These are phyloP conservation scores for Syzygium aqueum DNA, from an alignment of 345 rosid genomes.

Conservation along the genomic window DNA sequence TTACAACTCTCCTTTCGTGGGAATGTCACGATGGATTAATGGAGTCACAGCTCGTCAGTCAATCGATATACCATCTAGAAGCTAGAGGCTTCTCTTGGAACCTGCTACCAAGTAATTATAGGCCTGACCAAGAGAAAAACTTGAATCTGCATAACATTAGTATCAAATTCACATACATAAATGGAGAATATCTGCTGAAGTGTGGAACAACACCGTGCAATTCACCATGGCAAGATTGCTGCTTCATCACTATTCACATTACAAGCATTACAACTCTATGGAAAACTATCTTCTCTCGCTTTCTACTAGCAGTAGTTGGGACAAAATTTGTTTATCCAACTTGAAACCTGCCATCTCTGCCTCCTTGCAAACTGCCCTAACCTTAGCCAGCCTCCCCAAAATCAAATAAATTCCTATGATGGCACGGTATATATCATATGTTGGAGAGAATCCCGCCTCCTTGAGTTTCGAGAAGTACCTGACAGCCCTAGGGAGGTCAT, in stretches of 20 bases:
- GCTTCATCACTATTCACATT: not conserved
- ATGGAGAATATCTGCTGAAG: not conserved
- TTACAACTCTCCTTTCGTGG: not conserved
- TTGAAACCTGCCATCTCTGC: slow-evolving; percentile 71
- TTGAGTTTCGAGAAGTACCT: slow-evolving; percentile 76
- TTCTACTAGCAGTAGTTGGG: slow-evolving; percentile 30
- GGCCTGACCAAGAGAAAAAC: not conserved
- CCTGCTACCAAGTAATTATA: not conserved
- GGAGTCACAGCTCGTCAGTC: not conserved
- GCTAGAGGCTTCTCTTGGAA: not conserved
- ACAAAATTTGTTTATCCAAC: slow-evolving; percentile 27
- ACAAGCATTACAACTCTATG: not conserved
- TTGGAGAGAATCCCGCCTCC: slow-evolving; percentile 77
- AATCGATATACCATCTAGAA: not conserved
- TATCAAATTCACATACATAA: not conserved
- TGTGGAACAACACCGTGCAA: not conserved
- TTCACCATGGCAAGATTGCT: not conserved
- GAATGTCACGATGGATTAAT: not conserved
- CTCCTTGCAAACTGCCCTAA: slow-evolving; percentile 59
- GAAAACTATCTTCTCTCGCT: slow-evolving; percentile 12
- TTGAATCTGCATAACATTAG: not conserved
- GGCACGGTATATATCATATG: slow-evolving; percentile 54
- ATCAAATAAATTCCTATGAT: slow-evolving; percentile 36
- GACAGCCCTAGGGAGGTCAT: slow-evolving; percentile 65
- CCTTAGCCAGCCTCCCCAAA: slow-evolving; percentile 62